A percentile compares a stretch with the other conserved stretches of the same genome.
Conservation (phyloP, 2,329 filamentous ascomycete genomes). For the Fusarium sp. region DNA sequence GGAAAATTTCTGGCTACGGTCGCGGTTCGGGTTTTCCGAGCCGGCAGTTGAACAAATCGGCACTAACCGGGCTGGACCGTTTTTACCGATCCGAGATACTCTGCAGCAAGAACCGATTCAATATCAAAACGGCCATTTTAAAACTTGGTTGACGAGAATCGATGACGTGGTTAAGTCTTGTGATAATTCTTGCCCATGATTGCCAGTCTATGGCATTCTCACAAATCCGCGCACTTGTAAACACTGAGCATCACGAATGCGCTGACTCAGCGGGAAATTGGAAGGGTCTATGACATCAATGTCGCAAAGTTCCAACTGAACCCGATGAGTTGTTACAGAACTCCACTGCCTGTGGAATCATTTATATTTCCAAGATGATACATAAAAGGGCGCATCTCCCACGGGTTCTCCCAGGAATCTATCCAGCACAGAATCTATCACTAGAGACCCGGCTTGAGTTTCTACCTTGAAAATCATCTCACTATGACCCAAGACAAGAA, state of each 20-base stretch:
- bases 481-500: conserved; percentile 2
- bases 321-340: not conserved
- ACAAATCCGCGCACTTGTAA: not conserved
- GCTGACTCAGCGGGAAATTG: conserved; percentile 5
- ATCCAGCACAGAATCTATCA: rapidly evolving
- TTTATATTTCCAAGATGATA: not conserved
- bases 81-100: not conserved
- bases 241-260: not conserved
- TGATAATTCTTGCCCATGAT: not conserved
- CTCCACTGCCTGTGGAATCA: not conserved
- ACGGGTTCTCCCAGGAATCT: rapidly evolving
- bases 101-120: too few species aligned
- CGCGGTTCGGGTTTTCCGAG: not conserved
- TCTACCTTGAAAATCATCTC: rapidly evolving
- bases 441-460: rapidly evolving
- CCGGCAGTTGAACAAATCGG: not conserved
- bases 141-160: rapidly evolving
- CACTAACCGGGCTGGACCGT: not conserved
- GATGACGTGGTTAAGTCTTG: not conserved
- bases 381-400: not conserved
- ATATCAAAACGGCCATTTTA: too few species aligned
- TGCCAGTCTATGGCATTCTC: too few species aligned
- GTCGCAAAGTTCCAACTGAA: not conserved
- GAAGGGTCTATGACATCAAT: not conserved
- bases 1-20: not conserved